A percentile compares a stretch with the other conserved stretches of the same genome.
Conservation (phyloP, 2,329 filamentous ascomycete genomes). For the Diaporthe citriasiana region DNA sequence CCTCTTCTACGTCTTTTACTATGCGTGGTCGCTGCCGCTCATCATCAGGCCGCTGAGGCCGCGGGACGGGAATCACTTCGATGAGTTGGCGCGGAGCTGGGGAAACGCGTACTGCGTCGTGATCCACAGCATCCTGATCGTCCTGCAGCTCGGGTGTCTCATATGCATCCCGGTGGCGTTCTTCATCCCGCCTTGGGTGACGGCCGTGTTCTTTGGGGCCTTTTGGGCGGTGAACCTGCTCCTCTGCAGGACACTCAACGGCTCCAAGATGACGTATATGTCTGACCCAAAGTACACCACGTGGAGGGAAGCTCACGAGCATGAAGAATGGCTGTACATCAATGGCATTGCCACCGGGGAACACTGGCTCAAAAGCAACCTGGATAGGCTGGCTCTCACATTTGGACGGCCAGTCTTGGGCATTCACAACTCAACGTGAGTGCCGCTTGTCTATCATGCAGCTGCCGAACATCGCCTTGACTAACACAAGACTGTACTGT, state of each 20-base stretch:
- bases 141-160: conserved; percentile 73
- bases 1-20: conserved; percentile 67
- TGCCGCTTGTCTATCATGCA: background rate
- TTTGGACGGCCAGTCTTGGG: conserved; percentile 80
- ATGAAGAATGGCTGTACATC: conserved; percentile 85
- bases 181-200: conserved; percentile 65
- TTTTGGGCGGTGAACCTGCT: conserved; percentile 66
- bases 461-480: background rate
- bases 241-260: conserved; percentile 68
- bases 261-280: conserved; percentile 61
- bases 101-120: conserved; percentile 70
- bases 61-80: conserved; percentile 65
- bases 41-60: conserved; percentile 70
- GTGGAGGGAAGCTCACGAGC: conserved; percentile 58
- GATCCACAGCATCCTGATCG: conserved; percentile 70
- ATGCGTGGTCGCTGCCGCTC: conserved; percentile 70
- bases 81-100: conserved; percentile 73
- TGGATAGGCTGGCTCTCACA: conserved; percentile 78
- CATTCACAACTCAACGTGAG: conserved; percentile 79
- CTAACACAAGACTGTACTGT: conserved; percentile 45
- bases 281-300: conserved; percentile 68
- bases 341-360: conserved; percentile 77
- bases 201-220: conserved; percentile 53
- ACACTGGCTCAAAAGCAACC: conserved; percentile 78
- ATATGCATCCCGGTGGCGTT: conserved; percentile 62